Percentiles rank a stretch among this genome's conserved stretches.
Conservation (phyloP, 345 rosid genomes). For the Populus alba region DNA sequence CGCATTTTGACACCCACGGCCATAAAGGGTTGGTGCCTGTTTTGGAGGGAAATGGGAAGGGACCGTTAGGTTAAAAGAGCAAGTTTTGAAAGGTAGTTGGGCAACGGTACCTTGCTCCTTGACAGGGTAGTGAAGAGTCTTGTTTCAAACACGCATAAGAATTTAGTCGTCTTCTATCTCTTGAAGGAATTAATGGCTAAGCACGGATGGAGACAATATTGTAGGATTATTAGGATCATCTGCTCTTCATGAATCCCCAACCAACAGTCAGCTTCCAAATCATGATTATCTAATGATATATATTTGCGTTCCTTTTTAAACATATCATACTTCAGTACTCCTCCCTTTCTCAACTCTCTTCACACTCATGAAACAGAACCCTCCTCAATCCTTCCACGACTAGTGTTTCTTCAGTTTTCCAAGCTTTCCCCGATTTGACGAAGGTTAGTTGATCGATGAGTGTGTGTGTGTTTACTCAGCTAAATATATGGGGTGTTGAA, state of each 20-base stretch:
- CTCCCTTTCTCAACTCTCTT: not conserved
- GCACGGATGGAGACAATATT: not conserved
- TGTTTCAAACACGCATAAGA: not conserved
- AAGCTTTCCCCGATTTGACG: too few species aligned
- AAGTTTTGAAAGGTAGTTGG: slow-evolving; percentile 11
- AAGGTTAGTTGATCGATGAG: too few species aligned
- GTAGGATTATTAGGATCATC: not conserved
- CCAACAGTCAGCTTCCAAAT: slow-evolving; percentile 14
- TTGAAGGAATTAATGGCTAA: not conserved
- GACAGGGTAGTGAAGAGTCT: not conserved
- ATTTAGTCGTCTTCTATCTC: not conserved
- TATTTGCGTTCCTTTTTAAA: not conserved
- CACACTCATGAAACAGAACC: too few species aligned
- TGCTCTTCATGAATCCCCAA: slow-evolving; percentile 6
- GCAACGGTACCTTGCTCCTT: not conserved
- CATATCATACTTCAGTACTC: not conserved
- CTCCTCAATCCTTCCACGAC: too few species aligned
- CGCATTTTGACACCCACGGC: too few species aligned
- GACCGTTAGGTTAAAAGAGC: slow-evolving; percentile 15
- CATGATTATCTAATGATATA: not conserved
- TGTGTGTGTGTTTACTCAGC: too few species aligned
- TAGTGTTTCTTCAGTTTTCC: too few species aligned
- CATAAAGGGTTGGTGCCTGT: too few species aligned
- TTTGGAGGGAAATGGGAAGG: not conserved
- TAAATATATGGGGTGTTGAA: too few species aligned